These are phyloP conservation scores for Flammula alnicola DNA, from an alignment of 1,284 basidiomycete genomes.

Conservation along the genomic window DNA sequence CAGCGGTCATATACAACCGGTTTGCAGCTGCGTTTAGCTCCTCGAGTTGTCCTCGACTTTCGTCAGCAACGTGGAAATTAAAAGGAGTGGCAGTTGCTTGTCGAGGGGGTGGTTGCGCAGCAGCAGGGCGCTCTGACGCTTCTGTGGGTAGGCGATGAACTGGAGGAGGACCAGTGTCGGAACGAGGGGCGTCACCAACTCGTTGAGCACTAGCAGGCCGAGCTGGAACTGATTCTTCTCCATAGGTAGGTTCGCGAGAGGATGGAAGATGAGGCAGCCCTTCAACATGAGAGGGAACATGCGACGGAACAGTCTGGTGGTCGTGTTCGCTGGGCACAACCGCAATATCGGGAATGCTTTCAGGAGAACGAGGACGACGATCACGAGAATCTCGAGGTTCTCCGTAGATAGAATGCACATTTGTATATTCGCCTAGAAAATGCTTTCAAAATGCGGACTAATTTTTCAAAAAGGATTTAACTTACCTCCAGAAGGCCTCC, in stretches of 20 bases:
- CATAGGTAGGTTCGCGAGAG: not conserved
- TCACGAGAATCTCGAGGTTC: slow-evolving; percentile 7
- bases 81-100: slow-evolving; percentile 38
- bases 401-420: slow-evolving; percentile 22
- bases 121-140: slow-evolving; percentile 10
- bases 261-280: not conserved
- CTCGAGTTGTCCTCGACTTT: slow-evolving; percentile 55
- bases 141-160: slow-evolving; percentile 7
- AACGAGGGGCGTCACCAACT: slow-evolving; percentile 4
- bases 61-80: slow-evolving; percentile 47
- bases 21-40: slow-evolving; percentile 59
- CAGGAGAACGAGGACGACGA: slow-evolving; percentile 2
- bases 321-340: not conserved
- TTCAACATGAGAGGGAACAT: not conserved
- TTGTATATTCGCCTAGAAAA: slow-evolving; percentile 18
- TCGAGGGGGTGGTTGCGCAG: slow-evolving; percentile 28
- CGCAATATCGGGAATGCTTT: no score
- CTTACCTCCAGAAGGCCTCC: slow-evolving; percentile 25
- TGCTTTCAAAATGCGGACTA: not conserved
- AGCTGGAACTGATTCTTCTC: not conserved
- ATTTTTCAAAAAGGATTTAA: not conserved
- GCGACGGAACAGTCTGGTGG: not conserved
- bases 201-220: slow-evolving; percentile 9
- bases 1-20: slow-evolving; percentile 48
- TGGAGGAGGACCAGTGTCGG: slow-evolving; percentile 5